Evolutionary conservation across 2,329 filamentous ascomycete genomes (phyloP), one percentile per base, ranked within the genome.

Genomic region (Penicillium paneum): DNA sequence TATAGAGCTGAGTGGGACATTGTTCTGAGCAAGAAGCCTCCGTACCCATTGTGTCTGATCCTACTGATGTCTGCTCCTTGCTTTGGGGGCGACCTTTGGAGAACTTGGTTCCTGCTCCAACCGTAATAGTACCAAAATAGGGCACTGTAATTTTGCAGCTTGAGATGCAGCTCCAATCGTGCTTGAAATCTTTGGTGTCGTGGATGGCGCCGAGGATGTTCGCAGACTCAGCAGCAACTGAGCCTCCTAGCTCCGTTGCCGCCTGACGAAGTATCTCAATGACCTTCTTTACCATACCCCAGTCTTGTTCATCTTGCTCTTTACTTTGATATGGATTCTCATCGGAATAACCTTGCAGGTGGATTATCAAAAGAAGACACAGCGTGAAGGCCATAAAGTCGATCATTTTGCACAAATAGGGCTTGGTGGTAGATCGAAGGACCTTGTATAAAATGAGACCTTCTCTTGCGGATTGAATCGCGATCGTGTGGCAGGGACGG

Each of bases 301-400:
- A 76, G 52, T 77, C 75, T 17, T 62, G 53, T 17, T 70, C 64
- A 4, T 71, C 71, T 59, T 73, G 67, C 35, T 69, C 65, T 46
- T 62, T 61, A 41, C 45, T 67, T 41, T 62, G 54, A 38, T 52
- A 63, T 17, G 48, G 49, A 10, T 41, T 57, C 1, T 59, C 57
- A 24, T 64, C 60, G 8, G 69, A 71, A 39, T 69, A 69, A n/a
- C 71, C 71, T 21, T 78, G 64, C 13, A 79, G 58, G 49, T 79
- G 74, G 32, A 79, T 64, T 3, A 76, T 62, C 5, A 81, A 58
- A 1, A 79, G 66, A 60, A 79, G 72, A 13, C 76, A 72, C 4
- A 74, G 72, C 1, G 70, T 78, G 56, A 81, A 81, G 2, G 72
- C 73, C 48, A 76, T 67, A 46, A 81, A 81, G 55, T 81, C 79